These are phyloP conservation scores for Alternaria infectoria DNA, from an alignment of 2,329 filamentous ascomycete species.

Conservation along the genomic window DNA sequence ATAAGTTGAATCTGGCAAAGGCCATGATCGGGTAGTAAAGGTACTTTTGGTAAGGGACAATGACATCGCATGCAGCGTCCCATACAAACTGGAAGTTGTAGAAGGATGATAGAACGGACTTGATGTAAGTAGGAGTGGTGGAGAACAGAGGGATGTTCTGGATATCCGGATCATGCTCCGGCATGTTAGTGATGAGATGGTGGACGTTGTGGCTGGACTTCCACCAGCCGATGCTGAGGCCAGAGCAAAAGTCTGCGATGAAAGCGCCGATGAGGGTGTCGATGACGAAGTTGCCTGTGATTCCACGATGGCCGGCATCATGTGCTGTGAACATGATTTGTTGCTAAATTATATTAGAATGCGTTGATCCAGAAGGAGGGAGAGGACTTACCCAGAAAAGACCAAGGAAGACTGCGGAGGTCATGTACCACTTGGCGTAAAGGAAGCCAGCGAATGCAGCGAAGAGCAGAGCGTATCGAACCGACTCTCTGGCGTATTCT, in stretches of 20 bases:
- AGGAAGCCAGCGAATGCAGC: slow-evolving; percentile 55
- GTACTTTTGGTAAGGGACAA: slow-evolving; percentile 78
- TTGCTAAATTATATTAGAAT: slow-evolving; percentile 53
- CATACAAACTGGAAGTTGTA: slow-evolving; percentile 82
- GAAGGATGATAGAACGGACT: slow-evolving; percentile 76
- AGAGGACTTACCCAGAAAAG: slow-evolving; percentile 60
- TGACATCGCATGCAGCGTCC: slow-evolving; percentile 72
- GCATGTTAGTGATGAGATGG: slow-evolving; percentile 70
- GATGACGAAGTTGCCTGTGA: slow-evolving; percentile 63
- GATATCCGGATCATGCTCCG: slow-evolving; percentile 54
- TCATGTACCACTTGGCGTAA: slow-evolving; percentile 61
- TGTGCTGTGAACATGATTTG: slow-evolving; percentile 74
- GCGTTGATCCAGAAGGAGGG: background rate
- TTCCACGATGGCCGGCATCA: slow-evolving; percentile 68
- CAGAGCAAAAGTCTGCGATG: slow-evolving; percentile 69
- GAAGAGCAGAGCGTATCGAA: slow-evolving; percentile 63
- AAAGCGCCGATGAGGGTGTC: slow-evolving; percentile 69
- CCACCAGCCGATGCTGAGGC: slow-evolving; percentile 72
- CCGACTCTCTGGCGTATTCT: slow-evolving; percentile 64
- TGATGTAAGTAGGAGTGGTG: slow-evolving; percentile 80
- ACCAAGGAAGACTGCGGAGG: slow-evolving; percentile 65
- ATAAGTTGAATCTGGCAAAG: slow-evolving; percentile 87
- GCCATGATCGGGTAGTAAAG: slow-evolving; percentile 82
- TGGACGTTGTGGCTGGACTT: slow-evolving; percentile 73
- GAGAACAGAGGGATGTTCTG: slow-evolving; percentile 83